Conservation (phyloP, 225 moss, liverwort and hornwort species). For the Pseudoscleropodium purum region DNA sequence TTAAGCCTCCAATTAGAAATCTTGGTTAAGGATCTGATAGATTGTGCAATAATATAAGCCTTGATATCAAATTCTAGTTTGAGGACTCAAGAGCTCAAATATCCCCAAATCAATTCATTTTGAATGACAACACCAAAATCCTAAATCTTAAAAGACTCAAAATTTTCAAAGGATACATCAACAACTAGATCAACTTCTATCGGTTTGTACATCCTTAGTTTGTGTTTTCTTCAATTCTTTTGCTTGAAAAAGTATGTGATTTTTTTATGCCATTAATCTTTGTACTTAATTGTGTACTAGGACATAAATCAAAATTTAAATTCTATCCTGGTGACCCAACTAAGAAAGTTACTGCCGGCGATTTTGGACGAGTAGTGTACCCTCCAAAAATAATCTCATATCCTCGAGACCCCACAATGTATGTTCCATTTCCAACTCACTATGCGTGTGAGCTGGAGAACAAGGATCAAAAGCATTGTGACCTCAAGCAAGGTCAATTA, state of each 20-base stretch:
- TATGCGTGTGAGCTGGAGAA: conserved; percentile 9
- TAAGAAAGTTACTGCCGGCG: not conserved
- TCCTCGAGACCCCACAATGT: conserved; percentile 22
- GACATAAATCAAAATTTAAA: not conserved
- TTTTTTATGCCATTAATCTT: not conserved
- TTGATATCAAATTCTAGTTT: not conserved
- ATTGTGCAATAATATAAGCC: too few species aligned
- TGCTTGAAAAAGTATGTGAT: not conserved
- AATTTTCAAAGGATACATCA: too few species aligned
- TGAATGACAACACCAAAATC: not conserved
- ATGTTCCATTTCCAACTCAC: conserved; percentile 12
- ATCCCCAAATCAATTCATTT: not conserved
- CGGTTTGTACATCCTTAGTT: not conserved
- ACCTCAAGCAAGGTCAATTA: conserved; percentile 1
- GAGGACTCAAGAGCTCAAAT: not conserved
- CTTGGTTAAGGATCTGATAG: too few species aligned
- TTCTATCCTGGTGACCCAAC: conserved; percentile 2
- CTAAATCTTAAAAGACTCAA: not conserved
- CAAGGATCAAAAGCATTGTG: conserved; percentile 12
- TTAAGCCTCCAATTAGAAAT: not conserved
- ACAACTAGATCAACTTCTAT: not conserved
- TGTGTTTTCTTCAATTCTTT: not conserved
- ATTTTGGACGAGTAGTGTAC: not conserved
- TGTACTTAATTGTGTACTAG: not conserved
- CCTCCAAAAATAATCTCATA: conserved; percentile 12